Base-by-base conservation (phyloP, 2,329 filamentous ascomycete species). In the Aspergillus bombycis region DNA sequence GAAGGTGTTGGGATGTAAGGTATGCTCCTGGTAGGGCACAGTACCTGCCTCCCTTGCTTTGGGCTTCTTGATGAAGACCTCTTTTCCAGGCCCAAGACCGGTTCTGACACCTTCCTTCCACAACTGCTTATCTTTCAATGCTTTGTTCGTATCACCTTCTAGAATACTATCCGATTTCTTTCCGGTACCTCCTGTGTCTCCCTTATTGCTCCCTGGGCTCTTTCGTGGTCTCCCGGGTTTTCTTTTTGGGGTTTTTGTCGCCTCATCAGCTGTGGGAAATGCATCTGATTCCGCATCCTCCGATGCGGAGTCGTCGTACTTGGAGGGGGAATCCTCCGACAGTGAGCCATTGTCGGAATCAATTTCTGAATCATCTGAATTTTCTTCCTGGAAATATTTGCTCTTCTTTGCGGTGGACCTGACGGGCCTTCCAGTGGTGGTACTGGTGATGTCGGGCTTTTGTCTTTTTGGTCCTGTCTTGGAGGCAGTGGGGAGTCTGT, bases 1-100 rank as follows among this genome's bases (percentile, higher is more conserved):
- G 74, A 88, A 76, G 1, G 88, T 89, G 71, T 90, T 89, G 19
- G 86, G 86, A 74, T 89, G 88, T 60, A 89, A 83, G 10, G 80
- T 85, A 45, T 83, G 78, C 66, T 88, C 83, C 50, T 77, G 74
- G 73, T 89, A 90, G 2, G 84, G 83, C 30, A 81, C 83, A n/a
- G 83, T 79, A 19, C 88, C 88, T 28, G 86, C 81, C 38, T 84
- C 83, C 68, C 87, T 80, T n/a, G 87, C 83, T 74, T 88, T 87
- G 3, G 86, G 87, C 67, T 88, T 87, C 71, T 86, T 84, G 73
- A 89, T 87, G 68, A 89, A 82, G 36, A 90, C 77, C 67, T 86
- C 82, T 64, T 84, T 87, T 11, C 87, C 87, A 43, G 86, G 86
- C 5, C 82, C 85, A 32, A 88, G 75, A 7, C 83, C 83, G 19